Evolutionary conservation across 352 stramenopile genomes (phyloP).

Genomic region (Phytophthora crassamura): DNA sequence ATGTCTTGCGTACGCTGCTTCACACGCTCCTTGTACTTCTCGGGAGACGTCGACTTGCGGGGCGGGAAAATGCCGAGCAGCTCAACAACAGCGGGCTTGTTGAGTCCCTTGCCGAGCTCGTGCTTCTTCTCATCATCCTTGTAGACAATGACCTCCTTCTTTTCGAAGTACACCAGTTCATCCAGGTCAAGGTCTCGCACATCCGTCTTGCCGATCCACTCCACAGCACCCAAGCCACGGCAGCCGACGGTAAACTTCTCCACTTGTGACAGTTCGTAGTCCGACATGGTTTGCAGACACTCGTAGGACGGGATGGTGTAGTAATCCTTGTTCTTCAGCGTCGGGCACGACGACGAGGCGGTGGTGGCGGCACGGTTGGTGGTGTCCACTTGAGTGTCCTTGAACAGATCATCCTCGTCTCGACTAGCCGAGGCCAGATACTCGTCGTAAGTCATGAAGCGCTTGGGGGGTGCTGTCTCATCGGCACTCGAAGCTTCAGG

Average conservation of each 20-base stretch:
- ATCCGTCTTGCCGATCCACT: constrained; percentile 85
- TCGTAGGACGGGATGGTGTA: constrained; percentile 82
- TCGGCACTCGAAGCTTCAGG: constrained; percentile 30
- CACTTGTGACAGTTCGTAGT: constrained; percentile 71
- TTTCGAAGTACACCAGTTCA: constrained; percentile 81
- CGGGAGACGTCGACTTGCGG: constrained; percentile 56
- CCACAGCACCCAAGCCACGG: constrained; percentile 76
- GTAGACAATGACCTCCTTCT: constrained; percentile 89
- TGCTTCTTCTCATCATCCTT: constrained; percentile 89
- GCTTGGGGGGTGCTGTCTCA: constrained; percentile 45
- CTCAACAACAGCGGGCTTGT: constrained; percentile 83
- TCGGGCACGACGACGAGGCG: constrained; percentile 54
- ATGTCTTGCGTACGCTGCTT: constrained; percentile 81
- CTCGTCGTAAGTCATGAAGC: constrained; percentile 85
- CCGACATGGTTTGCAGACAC: constrained; percentile 71
- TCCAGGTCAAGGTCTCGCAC: constrained; percentile 83
- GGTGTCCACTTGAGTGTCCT: constrained; percentile 27
- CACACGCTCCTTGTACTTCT: constrained; percentile 81
- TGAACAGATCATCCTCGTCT: constrained; percentile 52
- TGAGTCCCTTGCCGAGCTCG: constrained; percentile 71
- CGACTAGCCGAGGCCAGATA: constrained; percentile 75
- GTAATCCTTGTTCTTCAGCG: constrained; percentile 79
- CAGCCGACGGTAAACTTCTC: constrained; percentile 83
- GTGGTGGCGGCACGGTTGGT: constrained; percentile 14
- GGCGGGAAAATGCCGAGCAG: constrained; percentile 81